Percentiles rank a stretch among this genome's conserved stretches.
These are phyloP conservation scores for Solanum lignicaule DNA, from an alignment of 257 asterid species.

Conservation along the genomic window DNA sequence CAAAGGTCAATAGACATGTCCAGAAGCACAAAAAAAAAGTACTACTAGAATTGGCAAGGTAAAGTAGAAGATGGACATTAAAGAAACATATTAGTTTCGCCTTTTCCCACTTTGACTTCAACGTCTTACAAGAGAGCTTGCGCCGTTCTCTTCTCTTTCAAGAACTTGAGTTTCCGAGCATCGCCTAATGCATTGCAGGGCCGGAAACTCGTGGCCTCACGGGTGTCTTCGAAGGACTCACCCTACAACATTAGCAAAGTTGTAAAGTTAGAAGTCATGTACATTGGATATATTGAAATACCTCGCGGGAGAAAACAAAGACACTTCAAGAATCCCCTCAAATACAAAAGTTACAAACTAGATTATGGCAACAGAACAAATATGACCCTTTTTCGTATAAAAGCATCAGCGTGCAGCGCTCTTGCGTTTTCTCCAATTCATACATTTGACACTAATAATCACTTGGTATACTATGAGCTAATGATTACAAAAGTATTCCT, in stretches of 20 bases:
- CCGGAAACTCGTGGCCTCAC: slow-evolving; percentile 67
- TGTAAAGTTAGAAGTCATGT: not conserved
- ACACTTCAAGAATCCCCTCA: not conserved
- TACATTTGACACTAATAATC: not conserved
- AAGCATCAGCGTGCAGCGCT: not conserved
- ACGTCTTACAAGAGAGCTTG: slow-evolving; percentile 21
- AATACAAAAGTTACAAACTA: not conserved
- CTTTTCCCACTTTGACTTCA: not conserved
- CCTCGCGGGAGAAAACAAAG: not conserved
- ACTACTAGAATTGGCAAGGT: not conserved
- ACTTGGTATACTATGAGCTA: not conserved
- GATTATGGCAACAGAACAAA: not conserved
- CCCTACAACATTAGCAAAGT: slow-evolving; percentile 33
- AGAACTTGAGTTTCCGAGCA: not conserved
- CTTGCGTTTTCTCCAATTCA: not conserved
- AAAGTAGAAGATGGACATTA: not conserved
- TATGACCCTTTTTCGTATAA: not conserved
- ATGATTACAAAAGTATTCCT: not conserved
- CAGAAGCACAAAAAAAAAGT: not conserved
- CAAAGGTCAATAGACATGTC: not conserved
- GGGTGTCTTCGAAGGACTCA: slow-evolving; percentile 98
- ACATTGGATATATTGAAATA: not conserved
- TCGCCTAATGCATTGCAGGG: slow-evolving; percentile 29
- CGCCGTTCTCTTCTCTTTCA: slow-evolving; percentile 11
- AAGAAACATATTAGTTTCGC: not conserved